Evolutionary conservation across 148 eudicot species (phyloP), one percentile per base, ranked within the genome.

Genomic region (Vaccinium myrtillus): DNA sequence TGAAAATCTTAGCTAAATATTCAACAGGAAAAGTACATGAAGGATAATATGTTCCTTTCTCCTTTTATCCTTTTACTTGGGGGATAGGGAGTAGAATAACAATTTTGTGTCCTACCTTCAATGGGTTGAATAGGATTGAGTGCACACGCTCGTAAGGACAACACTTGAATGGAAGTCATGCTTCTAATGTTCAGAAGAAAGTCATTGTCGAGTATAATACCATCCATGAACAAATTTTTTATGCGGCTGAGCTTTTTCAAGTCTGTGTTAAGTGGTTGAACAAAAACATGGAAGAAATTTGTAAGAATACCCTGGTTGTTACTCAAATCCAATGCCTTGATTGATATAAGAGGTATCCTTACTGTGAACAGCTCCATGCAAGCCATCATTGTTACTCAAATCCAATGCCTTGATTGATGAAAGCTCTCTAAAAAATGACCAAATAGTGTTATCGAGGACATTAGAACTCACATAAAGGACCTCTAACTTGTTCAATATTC

Each of bases 381-480:
- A 8, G 13, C 1, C 4, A 2, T 21, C 0, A 15, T 76, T 76
- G 1, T 0, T 0, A 63, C 69, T 63, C 70, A 63, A 63, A 63
- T n/a, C 3, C 56, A 78, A 0, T 23, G 39, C 6, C 59, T 78
- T 78, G 43, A 78, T 36, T 27, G 81, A 53, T 53, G 81, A 16
- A 18, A 56, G 51, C 8, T 1, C 15, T 21, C 30, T 1, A 0
- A 76, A 10, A 76, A 50, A 76, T 46, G 79, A 76, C 14, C 50
- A 19, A 8, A 49, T 3, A 21, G 1, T 43, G 6, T 48, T 3
- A 21, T 21, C n/a, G 2, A 76, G 9, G 11, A 0, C 0, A 10
- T 76, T 76, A 5, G 0, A 1, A n/a, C 2, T 1, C 30, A 76
- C 1, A 46, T 76, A 0, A 48, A 76, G 56, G 12, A 49, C 56